Percentiles rank a stretch among this genome's conserved stretches.
phyloP scores from a whole-genome alignment of 1,139 yeast species.

The Yamadazyma atlantica region DNA sequence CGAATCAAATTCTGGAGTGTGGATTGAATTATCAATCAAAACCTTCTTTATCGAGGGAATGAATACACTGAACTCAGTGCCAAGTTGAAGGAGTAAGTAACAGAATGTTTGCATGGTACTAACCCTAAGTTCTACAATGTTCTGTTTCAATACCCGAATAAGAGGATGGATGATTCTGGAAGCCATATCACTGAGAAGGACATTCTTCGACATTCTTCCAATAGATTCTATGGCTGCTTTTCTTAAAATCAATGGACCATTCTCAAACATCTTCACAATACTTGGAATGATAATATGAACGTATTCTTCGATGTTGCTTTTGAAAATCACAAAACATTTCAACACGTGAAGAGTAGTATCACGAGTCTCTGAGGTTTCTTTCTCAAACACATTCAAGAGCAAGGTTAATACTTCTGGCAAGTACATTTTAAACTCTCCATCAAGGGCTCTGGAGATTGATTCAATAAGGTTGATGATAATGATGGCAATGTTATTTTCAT shows the following conservation, averaged over 20 bases:
- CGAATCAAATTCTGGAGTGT: constrained; percentile 76
- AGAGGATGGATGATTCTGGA: constrained; percentile 89
- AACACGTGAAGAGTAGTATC: constrained; percentile 75
- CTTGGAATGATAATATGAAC: constrained; percentile 84
- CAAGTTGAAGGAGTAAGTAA: constrained; percentile 75
- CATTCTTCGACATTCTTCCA: constrained; percentile 75
- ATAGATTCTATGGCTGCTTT: constrained; percentile 80
- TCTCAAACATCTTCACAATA: constrained; percentile 77
- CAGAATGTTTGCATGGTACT: constrained; percentile 80
- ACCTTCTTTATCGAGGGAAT: constrained; percentile 82
- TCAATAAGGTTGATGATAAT: constrained; percentile 82
- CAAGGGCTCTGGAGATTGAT: constrained; percentile 80
- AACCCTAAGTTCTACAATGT: constrained; percentile 60
- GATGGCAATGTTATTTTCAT: constrained; percentile 65
- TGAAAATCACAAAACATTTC: constrained; percentile 86
- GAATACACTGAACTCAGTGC: constrained; percentile 81
- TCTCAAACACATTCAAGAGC: constrained; percentile 73
- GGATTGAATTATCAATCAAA: constrained; percentile 61
- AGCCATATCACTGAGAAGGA: constrained; percentile 82
- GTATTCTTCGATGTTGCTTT: constrained; percentile 84
- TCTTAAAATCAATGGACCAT: constrained; percentile 57
- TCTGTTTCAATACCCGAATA: constrained; percentile 62
- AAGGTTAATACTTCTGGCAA: constrained; percentile 77
- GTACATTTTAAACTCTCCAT: constrained; percentile 87
- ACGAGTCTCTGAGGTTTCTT: constrained; percentile 65